A percentile compares a stretch with the other conserved stretches of the same genome.
These are phyloP conservation scores for Hypoxylon lienhwacheense DNA, from an alignment of 495 filamentous ascomycete genomes.

Conservation along the genomic window DNA sequence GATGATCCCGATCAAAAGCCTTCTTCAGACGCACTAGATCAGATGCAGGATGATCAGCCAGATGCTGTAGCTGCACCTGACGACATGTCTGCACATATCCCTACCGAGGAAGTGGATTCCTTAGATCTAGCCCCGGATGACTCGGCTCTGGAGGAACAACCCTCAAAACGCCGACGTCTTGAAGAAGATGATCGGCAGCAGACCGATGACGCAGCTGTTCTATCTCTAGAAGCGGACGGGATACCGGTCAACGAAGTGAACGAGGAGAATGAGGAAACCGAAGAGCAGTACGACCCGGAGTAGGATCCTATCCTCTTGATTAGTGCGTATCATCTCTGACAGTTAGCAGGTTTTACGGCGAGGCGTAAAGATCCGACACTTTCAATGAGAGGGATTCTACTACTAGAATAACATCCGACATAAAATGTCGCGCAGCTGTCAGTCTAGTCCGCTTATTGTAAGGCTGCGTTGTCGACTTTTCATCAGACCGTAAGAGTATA, in stretches of 20 bases:
- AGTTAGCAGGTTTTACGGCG: slow-evolving; percentile 39
- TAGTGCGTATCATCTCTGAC: slow-evolving; percentile 9
- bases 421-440: background rate
- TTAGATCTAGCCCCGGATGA: slow-evolving; percentile 29
- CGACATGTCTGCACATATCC: slow-evolving; percentile 14
- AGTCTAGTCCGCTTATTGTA: background rate
- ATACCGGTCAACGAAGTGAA: no score
- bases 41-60: slow-evolving; percentile 13
- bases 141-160: slow-evolving; percentile 35
- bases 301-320: slow-evolving; percentile 30
- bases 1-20: slow-evolving; percentile 3
- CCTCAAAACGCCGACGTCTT: slow-evolving; percentile 45
- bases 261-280: no score
- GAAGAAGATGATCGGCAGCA: slow-evolving; percentile 35
- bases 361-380: slow-evolving; percentile 29
- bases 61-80: slow-evolving; percentile 14
- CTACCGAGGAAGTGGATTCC: slow-evolving; percentile 21
- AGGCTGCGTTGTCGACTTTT: background rate
- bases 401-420: background rate
- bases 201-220: slow-evolving; percentile 45
- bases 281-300: slow-evolving; percentile 43
- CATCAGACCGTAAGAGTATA: background rate
- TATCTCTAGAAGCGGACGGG: slow-evolving; percentile 46
- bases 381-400: background rate
- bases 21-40: slow-evolving; percentile 3